Percentiles rank a stretch among this genome's conserved stretches.
phyloP scores from a whole-genome alignment of 768 basidiomycete species.

The Brasilioporus rufonigricans region DNA sequence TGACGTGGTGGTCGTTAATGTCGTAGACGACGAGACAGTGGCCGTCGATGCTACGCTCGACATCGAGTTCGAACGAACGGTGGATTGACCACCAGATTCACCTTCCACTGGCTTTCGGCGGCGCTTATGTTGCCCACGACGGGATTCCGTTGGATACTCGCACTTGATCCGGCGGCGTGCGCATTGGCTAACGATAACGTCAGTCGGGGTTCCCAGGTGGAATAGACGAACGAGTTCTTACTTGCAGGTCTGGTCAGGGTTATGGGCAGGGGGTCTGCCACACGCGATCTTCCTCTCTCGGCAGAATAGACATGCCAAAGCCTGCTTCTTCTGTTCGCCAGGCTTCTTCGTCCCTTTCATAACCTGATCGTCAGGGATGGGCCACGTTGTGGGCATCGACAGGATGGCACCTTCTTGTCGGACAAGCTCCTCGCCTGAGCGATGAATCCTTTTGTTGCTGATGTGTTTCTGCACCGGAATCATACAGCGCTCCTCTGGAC shows the following conservation, averaged over 20 bases:
- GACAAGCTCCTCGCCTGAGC: constrained; percentile 26
- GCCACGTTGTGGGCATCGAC: constrained; percentile 31
- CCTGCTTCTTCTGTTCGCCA: constrained; percentile 43
- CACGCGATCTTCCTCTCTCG: constrained; percentile 51
- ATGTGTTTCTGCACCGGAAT: constrained; percentile 20
- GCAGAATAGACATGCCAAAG: constrained; percentile 47
- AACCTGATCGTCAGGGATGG: constrained; percentile 32
- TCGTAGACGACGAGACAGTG: constrained; percentile 17
- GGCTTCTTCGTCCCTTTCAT: constrained; percentile 34
- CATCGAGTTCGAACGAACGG: constrained; percentile 21
- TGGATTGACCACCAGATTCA: constrained; percentile 21
- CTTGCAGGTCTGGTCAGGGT: constrained; percentile 45
- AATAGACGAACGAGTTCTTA: constrained; percentile 26
- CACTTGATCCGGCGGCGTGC: constrained; percentile 45
- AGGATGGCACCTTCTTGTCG: constrained; percentile 28
- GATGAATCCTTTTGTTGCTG: constrained; percentile 29
- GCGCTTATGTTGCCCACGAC: constrained; percentile 46
- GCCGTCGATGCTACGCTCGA: constrained; percentile 16
- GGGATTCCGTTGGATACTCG: constrained; percentile 49
- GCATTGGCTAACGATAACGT: constrained; percentile 40
- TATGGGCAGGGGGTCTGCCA: constrained; percentile 40
- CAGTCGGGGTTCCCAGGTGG: constrained; percentile 7
- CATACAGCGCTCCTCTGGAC: constrained; percentile 24
- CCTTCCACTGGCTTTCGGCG: constrained; percentile 31
- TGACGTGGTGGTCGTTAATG: constrained; percentile 19